Conservation (phyloP, 176 grass and related monocot species). For the Neostapfia colusana region DNA sequence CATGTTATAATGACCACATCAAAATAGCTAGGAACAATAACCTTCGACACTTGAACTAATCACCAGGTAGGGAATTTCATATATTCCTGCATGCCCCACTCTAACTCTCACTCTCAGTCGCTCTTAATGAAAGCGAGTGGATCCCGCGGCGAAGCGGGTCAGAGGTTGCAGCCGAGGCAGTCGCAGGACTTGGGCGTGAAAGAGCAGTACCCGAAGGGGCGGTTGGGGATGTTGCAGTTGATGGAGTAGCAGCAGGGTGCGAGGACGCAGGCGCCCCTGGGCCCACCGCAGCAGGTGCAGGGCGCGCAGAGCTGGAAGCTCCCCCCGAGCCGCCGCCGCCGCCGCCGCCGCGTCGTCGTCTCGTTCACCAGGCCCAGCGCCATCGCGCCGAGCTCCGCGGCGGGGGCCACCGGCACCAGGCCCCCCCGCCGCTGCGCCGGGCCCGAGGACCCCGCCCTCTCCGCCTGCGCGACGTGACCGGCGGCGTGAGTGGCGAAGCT, state of each 20-base stretch:
- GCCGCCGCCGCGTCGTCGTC: slow-evolving; percentile 58
- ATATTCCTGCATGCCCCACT: slow-evolving; percentile 20
- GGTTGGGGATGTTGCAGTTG: slow-evolving; percentile 98
- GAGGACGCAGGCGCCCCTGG: slow-evolving; percentile 64
- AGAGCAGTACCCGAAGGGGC: slow-evolving; percentile 91
- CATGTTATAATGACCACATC: slow-evolving; percentile 40
- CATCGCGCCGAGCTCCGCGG: slow-evolving; percentile 42
- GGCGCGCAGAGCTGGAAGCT: slow-evolving; percentile 88
- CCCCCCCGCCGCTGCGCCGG: background rate
- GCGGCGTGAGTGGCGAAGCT: slow-evolving; percentile 8
- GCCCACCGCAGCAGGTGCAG: slow-evolving; percentile 85
- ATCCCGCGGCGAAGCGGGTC: slow-evolving; percentile 16
- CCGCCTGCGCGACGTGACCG: background rate
- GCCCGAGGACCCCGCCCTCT: background rate
- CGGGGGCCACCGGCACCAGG: slow-evolving; percentile 44
- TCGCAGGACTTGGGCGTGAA: slow-evolving; percentile 86
- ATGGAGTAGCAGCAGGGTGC: slow-evolving; percentile 96
- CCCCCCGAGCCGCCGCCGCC: slow-evolving; percentile 49
- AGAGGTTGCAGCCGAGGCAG: slow-evolving; percentile 70
- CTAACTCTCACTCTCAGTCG: background rate
- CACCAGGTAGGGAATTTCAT: slow-evolving; percentile 18
- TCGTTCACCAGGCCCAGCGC: slow-evolving; percentile 48
- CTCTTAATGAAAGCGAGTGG: background rate
- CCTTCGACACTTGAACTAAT: slow-evolving; percentile 34
- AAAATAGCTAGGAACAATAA: slow-evolving; percentile 48